A percentile compares a stretch with the other conserved stretches of the same genome.
Evolutionary conservation across 192 early-diverging fungal species (phyloP).

Genomic region (Podila clonocystis): DNA sequence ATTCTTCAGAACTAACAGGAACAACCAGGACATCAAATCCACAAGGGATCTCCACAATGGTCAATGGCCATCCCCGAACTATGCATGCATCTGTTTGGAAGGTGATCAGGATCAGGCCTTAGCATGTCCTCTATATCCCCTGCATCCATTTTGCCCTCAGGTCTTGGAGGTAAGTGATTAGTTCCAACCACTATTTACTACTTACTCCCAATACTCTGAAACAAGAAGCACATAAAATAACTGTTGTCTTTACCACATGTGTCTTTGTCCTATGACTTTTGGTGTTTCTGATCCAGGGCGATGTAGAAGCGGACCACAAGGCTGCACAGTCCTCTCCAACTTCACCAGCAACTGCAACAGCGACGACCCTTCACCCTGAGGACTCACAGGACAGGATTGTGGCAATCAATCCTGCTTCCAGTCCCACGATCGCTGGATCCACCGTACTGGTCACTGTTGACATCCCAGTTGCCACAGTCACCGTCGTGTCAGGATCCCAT

Average conservation of each 20-base stretch:
- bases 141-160: neutral
- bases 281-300: neutral
- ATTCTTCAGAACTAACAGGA: neutral
- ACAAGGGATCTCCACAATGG: neutral
- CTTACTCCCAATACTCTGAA: too few relatives aligned
- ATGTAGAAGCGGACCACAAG: neutral
- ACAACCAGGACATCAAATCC: neutral
- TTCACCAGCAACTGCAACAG: neutral
- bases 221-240: too few relatives aligned
- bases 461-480: neutral
- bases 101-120: neutral
- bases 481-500: neutral
- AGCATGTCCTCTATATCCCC: neutral
- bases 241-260: too few relatives aligned
- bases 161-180: neutral
- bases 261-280: too few relatives aligned
- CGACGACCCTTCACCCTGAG: neutral
- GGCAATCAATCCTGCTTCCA: conserved; percentile 8
- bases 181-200: neutral
- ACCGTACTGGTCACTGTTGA: conserved; percentile 9
- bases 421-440: conserved; percentile 13
- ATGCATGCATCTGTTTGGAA: neutral
- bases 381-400: neutral
- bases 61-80: neutral
- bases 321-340: neutral